A percentile compares a stretch with the other conserved stretches of the same genome.
Evolutionary conservation across 2,329 filamentous ascomycete genomes (phyloP).

Genomic region (Catunica adiposa): DNA sequence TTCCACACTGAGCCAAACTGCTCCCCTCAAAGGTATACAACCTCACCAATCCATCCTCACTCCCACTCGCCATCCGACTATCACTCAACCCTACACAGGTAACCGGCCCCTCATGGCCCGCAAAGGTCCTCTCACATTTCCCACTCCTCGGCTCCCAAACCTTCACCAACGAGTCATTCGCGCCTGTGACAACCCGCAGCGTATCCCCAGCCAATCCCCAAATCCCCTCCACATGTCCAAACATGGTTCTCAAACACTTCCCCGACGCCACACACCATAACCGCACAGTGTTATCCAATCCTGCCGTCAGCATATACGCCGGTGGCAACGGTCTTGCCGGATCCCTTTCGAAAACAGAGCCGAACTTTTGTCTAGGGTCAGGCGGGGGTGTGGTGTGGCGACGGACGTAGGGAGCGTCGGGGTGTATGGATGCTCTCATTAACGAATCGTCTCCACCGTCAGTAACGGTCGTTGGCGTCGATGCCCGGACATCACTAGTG

Average conservation of each 20-base stretch:
- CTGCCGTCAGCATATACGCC: conserved; percentile 82
- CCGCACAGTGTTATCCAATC: conserved; percentile 77
- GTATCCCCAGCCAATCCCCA: conserved; percentile 88
- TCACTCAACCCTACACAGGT: conserved; percentile 89
- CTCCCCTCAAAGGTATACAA: conserved; percentile 59
- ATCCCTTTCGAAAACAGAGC: conserved; percentile 44
- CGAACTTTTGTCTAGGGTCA: conserved; percentile 39
- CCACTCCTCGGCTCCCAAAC: conserved; percentile 82
- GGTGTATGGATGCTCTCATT: conserved; percentile 12
- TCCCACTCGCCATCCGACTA: conserved; percentile 73
- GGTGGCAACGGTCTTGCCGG: conserved; percentile 55
- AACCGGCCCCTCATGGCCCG: conserved; percentile 76
- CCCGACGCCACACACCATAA: conserved; percentile 80
- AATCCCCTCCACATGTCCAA: conserved; percentile 89
- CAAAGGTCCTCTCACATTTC: conserved; percentile 82
- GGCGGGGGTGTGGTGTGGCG: conserved; percentile 18
- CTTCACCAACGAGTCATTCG: conserved; percentile 90
- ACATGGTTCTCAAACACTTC: conserved; percentile 77
- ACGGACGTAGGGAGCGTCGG: neutral
- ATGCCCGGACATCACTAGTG: conserved; percentile 29
- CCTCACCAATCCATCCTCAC: conserved; percentile 82
- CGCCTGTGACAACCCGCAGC: conserved; percentile 71
- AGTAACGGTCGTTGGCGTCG: conserved; percentile 8
- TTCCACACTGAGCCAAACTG: conserved; percentile 30
- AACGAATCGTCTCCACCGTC: conserved; percentile 1